phyloP scores from a whole-genome alignment of 495 filamentous ascomycete genomes.

The Aspergillus sclerotioniger region DNA sequence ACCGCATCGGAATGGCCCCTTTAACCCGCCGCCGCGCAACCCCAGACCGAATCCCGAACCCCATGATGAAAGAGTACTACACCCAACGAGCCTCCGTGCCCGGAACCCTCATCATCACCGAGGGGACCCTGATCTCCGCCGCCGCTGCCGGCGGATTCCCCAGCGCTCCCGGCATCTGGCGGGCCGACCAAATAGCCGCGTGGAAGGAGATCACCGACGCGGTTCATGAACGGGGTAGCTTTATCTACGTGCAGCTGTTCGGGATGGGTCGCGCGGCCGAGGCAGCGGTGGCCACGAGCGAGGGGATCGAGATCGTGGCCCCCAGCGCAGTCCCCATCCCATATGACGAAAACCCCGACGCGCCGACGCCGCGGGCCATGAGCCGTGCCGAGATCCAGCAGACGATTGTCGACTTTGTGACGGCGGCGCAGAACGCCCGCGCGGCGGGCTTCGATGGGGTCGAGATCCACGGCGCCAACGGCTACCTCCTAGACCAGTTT shows the following conservation, averaged over 20 bases:
- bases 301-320: no score
- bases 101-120: constrained; percentile 51
- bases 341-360: no score
- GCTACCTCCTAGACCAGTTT: no score
- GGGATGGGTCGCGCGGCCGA: no score
- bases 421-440: no score
- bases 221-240: constrained; percentile 50
- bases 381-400: no score
- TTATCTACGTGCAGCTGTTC: constrained; percentile 47
- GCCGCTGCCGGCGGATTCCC: constrained; percentile 39
- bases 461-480: no score
- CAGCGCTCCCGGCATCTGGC: constrained; percentile 47
- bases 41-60: constrained; percentile 31
- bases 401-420: no score
- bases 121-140: constrained; percentile 62
- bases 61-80: constrained; percentile 50
- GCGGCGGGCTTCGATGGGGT: no score
- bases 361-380: no score
- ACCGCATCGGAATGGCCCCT: constrained; percentile 51
- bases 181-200: constrained; percentile 36
- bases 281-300: no score
- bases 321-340: no score
- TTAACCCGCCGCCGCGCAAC: constrained; percentile 46
- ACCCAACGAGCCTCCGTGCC: constrained; percentile 47
- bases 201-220: constrained; percentile 50